Evolutionary conservation across 1,139 yeast genomes (phyloP), one percentile per base, ranked within the genome.

Genomic region (Yamadazyma blattariae): DNA sequence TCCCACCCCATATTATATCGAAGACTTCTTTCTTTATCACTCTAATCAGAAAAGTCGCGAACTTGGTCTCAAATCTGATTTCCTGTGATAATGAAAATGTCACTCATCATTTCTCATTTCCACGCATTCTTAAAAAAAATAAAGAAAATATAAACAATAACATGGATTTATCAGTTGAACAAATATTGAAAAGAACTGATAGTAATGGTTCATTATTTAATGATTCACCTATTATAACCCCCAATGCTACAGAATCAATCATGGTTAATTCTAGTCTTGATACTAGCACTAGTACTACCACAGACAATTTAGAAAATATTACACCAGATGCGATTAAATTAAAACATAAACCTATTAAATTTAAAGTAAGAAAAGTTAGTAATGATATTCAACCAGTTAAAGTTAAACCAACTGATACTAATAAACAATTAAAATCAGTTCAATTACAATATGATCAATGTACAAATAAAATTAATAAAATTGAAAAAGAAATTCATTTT

Each of bases 321-420:
- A n/a, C n/a, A n/a, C n/a, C n/a, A n/a, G n/a, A n/a, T n/a, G n/a
- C n/a, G n/a, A n/a, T n/a, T n/a, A n/a, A n/a, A n/a, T n/a, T n/a
- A n/a, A 27, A 33, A 13, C 27, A 33, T 16, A 13, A 61, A 36
- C 68, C 74, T 7, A 52, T 68, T 36, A 64, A 57, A 39, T 69
- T 69, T 44, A 67, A 71, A 4, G 74, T 69, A 4, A 53, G 74
- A 27, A 67, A 64, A 44, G 72, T 67, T 3, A 62, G 69, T 6
- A 17, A 17, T 17, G 19, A 17, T 7, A 17, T 17, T 17, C 7
- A 17, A 17, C 64, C 59, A 36, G 73, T 66, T 30, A 44, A 58
- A 2, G 51, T 16, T 18, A 26, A 28, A 21, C 36, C 30, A 17
- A 30, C 34, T 18, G 23, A 40, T 22, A 38, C 35, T 21, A 33